Evolutionary conservation across 202 grass and related monocot genomes (phyloP).

Genomic region (Sporobolus alterniflorus): DNA sequence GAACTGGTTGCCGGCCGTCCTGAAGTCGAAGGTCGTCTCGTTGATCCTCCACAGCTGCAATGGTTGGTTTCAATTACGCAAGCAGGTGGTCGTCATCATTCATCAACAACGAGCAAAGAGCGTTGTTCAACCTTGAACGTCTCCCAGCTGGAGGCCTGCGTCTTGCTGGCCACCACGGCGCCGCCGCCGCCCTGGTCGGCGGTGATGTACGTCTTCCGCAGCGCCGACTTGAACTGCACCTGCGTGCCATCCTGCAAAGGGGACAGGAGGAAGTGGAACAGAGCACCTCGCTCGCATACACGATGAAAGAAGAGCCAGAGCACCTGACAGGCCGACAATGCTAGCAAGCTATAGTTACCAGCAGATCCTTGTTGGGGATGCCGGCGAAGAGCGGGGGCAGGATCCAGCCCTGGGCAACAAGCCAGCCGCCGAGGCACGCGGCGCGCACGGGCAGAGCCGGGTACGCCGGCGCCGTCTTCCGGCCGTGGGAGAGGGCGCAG

Average conservation of each 20-base stretch:
- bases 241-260: constrained; percentile 72
- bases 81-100: not conserved
- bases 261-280: not conserved
- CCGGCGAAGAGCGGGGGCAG: constrained; percentile 76
- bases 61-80: not conserved
- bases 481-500: constrained; percentile 13
- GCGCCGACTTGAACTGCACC: constrained; percentile 77
- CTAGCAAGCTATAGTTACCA: constrained; percentile 13
- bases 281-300: not conserved
- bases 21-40: constrained; percentile 69
- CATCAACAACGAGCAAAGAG: not conserved
- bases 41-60: constrained; percentile 80
- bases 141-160: constrained; percentile 72
- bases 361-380: constrained; percentile 84
- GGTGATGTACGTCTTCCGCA: constrained; percentile 58
- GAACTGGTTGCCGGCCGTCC: constrained; percentile 65
- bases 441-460: constrained; percentile 45
- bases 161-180: constrained; percentile 65
- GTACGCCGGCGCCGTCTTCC: constrained; percentile 12
- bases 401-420: constrained; percentile 88
- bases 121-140: constrained; percentile 60
- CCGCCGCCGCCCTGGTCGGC: constrained; percentile 70
- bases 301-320: not conserved
- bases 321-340: not conserved
- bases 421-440: constrained; percentile 82